A percentile compares a stretch with the other conserved stretches of the same genome.
phyloP scores from a whole-genome alignment of 371 early-diverging fungal genomes.

The Mucor saturninus region DNA sequence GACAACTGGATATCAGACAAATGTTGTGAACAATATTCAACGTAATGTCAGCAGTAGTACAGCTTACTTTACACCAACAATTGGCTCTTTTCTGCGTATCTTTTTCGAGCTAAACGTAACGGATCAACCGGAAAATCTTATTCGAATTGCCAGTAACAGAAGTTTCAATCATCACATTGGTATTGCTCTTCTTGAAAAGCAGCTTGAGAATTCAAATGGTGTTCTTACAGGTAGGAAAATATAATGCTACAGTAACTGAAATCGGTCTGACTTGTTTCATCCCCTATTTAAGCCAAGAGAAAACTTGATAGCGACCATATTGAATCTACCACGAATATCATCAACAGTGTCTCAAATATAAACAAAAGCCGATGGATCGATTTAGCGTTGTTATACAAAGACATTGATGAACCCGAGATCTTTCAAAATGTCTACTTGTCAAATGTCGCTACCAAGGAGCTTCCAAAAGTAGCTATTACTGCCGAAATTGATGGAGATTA shows the following conservation, averaged over 20 bases:
- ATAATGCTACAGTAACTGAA: background rate
- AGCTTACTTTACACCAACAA: slow-evolving; percentile 51
- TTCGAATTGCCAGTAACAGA: slow-evolving; percentile 44
- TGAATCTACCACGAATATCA: background rate
- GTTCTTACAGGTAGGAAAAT: slow-evolving; percentile 4
- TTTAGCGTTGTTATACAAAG: slow-evolving; percentile 64
- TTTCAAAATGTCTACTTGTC: slow-evolving; percentile 64
- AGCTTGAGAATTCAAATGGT: slow-evolving; percentile 14
- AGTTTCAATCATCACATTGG: slow-evolving; percentile 65
- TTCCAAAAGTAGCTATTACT: slow-evolving; percentile 60
- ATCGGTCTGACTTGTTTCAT: background rate
- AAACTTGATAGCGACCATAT: background rate
- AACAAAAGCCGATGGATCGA: slow-evolving; percentile 53
- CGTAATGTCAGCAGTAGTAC: slow-evolving; percentile 38
- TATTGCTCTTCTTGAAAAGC: slow-evolving; percentile 58
- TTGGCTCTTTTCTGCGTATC: slow-evolving; percentile 61
- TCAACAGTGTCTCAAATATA: too few relatives aligned
- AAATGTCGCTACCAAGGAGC: slow-evolving; percentile 50
- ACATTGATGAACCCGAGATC: slow-evolving; percentile 64
- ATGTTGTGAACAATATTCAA: slow-evolving; percentile 36
- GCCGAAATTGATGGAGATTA: slow-evolving; percentile 66
- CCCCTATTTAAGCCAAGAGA: background rate
- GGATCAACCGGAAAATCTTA: slow-evolving; percentile 27
- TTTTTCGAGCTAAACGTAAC: slow-evolving; percentile 46
- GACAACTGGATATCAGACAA: slow-evolving; percentile 22